Evolutionary conservation across 305 asterid species (phyloP), one percentile per base, ranked within the genome.

Genomic region (Rubia peregrina): DNA sequence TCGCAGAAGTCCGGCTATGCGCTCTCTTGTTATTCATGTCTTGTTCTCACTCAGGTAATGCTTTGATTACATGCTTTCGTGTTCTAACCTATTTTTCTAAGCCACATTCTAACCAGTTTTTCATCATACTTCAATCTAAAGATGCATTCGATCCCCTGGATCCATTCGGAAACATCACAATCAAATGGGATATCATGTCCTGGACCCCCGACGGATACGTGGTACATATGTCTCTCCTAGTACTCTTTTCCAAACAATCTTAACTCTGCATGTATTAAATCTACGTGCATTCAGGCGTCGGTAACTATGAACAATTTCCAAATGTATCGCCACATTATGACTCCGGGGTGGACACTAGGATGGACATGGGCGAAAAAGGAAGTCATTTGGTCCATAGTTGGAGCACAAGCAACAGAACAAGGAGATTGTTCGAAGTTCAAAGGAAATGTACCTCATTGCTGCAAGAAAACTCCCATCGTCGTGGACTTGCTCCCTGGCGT

Each of bases 361-460:
- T 91, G 97, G 96, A 82, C 84, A 21, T 91, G 97, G 97, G 83
- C 92, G 17, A 91, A 88, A 85, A 89, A 88, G 80, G 96, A 91
- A 76, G 97, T 89, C 71, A 89, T 91, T 55, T 89, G 96, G 97
- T 83, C 95, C 19, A 83, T 86, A 68, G 92, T 89, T 7, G 97
- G 96, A n/a, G 91, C 97, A 43, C 92, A 89, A 71, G 72, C 97
- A 9, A 91, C 91, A 5, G 97, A 89, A 60, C 97, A 91, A 83
- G 97, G 97, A 14, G 96, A 91, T 21, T 91, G 96, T 71, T 89
- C 96, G 0, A 91, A 89, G 76, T 91, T 89, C 79, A 89, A 86
- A 77, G 97, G 92, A 43, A 83, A 83, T 33, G 84, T 84, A 48
- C 96, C 97, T 36, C 96, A 91, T 71, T 91, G 97, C 43, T 91